Percentiles rank a stretch among this genome's conserved stretches.
Conservation (phyloP, 2,329 filamentous ascomycete genomes). For the Alternaria gaisen region DNA sequence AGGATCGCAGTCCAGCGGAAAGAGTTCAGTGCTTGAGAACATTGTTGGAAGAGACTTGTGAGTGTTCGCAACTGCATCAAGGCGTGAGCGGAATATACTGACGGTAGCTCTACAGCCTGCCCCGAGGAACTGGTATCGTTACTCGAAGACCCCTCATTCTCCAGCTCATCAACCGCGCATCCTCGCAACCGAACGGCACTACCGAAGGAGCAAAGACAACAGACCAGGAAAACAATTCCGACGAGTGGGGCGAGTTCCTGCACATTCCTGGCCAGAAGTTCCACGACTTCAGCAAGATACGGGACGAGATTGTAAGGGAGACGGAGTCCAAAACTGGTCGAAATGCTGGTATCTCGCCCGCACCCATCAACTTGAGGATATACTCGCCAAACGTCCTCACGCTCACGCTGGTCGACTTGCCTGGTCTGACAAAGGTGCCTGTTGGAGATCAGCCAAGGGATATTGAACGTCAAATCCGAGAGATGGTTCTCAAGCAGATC, state of each 20-base stretch:
- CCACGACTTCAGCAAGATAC: slow-evolving; percentile 97
- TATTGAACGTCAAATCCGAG: slow-evolving; percentile 94
- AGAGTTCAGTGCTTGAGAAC: slow-evolving; percentile 98
- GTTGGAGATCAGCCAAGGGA: slow-evolving; percentile 96
- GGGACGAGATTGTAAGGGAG: slow-evolving; percentile 96
- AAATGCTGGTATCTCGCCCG: slow-evolving; percentile 95
- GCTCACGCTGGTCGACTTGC: slow-evolving; percentile 93
- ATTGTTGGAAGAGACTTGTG: slow-evolving; percentile 99
- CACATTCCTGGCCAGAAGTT: slow-evolving; percentile 98
- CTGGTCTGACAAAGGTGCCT: slow-evolving; percentile 94
- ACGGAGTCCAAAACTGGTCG: slow-evolving; percentile 95
- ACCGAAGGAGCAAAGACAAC: slow-evolving; percentile 68
- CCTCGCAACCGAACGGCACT: slow-evolving; percentile 73
- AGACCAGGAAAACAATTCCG: slow-evolving; percentile 87
- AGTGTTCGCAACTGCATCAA: slow-evolving; percentile 52
- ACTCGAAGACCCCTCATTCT: slow-evolving; percentile 95
- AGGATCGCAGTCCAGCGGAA: slow-evolving; percentile 97
- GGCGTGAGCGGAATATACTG: slow-evolving; percentile 33
- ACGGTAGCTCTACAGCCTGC: slow-evolving; percentile 69
- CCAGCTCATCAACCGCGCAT: slow-evolving; percentile 91
- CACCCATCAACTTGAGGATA: slow-evolving; percentile 96
- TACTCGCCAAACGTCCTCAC: slow-evolving; percentile 99
- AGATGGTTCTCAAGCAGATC: slow-evolving; percentile 99
- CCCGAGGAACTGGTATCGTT: slow-evolving; percentile 96
- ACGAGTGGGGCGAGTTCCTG: slow-evolving; percentile 99